Conservation (phyloP, 345 rosid genomes). For the Sisymbrium altissimum region DNA sequence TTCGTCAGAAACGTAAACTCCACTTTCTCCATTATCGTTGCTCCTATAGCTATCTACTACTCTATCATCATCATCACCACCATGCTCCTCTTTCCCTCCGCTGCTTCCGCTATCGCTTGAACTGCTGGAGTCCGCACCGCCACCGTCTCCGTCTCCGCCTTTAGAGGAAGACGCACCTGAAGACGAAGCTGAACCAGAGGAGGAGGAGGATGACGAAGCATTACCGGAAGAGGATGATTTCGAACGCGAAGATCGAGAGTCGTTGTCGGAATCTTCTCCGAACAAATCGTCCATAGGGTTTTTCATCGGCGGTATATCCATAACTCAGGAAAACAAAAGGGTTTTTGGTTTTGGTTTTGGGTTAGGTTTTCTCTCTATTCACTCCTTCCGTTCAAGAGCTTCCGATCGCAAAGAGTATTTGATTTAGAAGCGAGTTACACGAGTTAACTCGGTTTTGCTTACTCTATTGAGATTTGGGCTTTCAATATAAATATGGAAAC, state of each 20-base stretch:
- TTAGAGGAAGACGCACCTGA: conserved; percentile 25
- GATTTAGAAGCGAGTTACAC: no score
- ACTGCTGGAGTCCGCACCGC: conserved; percentile 43
- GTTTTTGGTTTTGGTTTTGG: neutral
- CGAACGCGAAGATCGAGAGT: conserved; percentile 47
- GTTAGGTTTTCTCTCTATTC: neutral
- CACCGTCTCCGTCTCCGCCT: conserved; percentile 34
- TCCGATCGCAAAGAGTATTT: no score
- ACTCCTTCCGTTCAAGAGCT: conserved; percentile 4
- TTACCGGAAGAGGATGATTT: conserved; percentile 43
- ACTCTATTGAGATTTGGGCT: neutral
- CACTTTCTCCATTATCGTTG: conserved; percentile 22
- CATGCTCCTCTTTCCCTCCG: conserved; percentile 45
- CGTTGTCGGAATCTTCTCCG: conserved; percentile 46
- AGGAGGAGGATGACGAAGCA: conserved; percentile 50
- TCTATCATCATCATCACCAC: conserved; percentile 31
- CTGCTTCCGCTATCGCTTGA: conserved; percentile 45
- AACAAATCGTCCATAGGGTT: conserved; percentile 37
- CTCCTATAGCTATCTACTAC: conserved; percentile 32
- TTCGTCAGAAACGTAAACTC: conserved; percentile 1
- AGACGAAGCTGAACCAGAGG: conserved; percentile 43
- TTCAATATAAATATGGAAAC: neutral
- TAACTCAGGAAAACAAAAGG: neutral
- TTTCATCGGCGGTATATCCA: conserved; percentile 24
- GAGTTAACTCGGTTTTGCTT: conserved; percentile 4